phyloP scores from a whole-genome alignment of 2,329 filamentous ascomycete species.

The Penicillium palitans region DNA sequence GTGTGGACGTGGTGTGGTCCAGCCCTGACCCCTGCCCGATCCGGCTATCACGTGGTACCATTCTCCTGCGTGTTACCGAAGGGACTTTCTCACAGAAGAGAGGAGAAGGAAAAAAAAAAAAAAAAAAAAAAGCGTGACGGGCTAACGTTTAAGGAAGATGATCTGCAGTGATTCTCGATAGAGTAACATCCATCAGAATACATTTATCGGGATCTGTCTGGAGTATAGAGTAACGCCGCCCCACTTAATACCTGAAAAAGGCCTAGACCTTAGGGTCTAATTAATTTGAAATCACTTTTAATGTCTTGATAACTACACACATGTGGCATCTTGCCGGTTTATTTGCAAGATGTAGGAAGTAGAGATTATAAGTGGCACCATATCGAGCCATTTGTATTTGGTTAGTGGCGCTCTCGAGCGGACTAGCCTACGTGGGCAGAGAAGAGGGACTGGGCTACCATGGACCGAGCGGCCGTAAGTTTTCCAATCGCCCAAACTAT shows the following conservation, averaged over 20 bases:
- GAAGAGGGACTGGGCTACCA: background rate
- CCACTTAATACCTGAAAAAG: background rate
- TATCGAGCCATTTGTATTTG: conserved; percentile 1
- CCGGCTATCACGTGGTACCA: conserved; percentile 8
- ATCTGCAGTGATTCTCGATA: background rate
- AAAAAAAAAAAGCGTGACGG: background rate
- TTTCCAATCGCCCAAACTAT: conserved; percentile 22
- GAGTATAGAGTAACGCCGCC: background rate
- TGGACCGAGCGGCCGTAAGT: conserved; percentile 12
- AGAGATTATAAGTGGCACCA: conserved; percentile 1
- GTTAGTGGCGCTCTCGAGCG: conserved; percentile 3
- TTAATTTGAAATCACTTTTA: background rate
- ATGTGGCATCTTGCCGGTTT: background rate
- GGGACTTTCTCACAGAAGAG: background rate
- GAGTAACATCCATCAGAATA: background rate
- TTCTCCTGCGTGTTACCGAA: background rate
- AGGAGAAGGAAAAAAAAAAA: background rate
- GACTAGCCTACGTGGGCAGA: background rate
- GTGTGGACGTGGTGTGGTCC: background rate
- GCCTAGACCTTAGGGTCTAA: background rate
- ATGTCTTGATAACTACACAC: background rate
- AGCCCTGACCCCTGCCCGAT: background rate
- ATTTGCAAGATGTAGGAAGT: background rate
- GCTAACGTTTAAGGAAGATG: conserved; percentile 1
- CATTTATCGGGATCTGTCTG: background rate